Evolutionary conservation across 83 land plant genomes (phyloP).

Genomic region (Diphasiastrum complanatum): DNA sequence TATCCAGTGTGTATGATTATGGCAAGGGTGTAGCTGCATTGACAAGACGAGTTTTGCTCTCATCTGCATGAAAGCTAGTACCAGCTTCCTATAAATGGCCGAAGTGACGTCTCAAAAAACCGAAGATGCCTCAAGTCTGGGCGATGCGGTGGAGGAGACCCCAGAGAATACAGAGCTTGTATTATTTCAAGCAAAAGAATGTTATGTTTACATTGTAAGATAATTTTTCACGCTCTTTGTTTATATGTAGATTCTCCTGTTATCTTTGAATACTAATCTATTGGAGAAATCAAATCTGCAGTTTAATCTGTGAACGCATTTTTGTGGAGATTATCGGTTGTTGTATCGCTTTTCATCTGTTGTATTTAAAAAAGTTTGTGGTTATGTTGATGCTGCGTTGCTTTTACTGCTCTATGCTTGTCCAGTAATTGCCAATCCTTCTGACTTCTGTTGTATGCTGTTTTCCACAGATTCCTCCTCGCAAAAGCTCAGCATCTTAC

Average conservation of each 20-base stretch:
- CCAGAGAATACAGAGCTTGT: conserved; percentile 66
- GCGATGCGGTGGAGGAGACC: no score
- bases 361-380: neutral
- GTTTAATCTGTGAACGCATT: no score
- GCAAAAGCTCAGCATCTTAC: conserved; percentile 68
- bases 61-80: no score
- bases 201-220: conserved; percentile 83
- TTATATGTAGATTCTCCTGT: neutral
- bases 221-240: neutral
- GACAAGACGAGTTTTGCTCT: no score
- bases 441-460: neutral
- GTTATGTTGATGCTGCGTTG: conserved; percentile 2
- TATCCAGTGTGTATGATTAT: no score
- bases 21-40: no score
- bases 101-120: no score
- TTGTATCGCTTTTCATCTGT: no score
- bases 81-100: no score
- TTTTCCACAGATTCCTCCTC: conserved; percentile 53
- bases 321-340: no score
- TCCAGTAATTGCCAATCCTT: no score
- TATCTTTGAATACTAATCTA: neutral
- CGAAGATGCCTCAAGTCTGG: no score
- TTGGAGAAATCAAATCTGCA: neutral
- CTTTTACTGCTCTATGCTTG: conserved; percentile 2
- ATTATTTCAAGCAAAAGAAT: conserved; percentile 78